Evolutionary conservation across 805 yeast genomes (phyloP), one percentile per base, ranked within the genome.

Genomic region (Schizosaccharomyces octosporus): DNA sequence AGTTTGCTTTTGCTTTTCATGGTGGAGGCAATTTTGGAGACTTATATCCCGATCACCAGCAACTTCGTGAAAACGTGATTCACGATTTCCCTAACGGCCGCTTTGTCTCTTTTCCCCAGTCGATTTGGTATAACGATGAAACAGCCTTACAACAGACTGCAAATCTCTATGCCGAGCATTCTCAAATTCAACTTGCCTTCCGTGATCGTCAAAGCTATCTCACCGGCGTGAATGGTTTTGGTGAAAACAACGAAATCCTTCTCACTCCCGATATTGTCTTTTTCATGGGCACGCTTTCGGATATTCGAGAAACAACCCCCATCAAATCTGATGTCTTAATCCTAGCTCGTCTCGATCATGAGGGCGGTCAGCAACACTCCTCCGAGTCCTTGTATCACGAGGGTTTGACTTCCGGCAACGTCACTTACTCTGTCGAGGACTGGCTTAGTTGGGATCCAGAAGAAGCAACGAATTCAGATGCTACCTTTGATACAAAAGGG

Each of bases 21-120:
- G 61, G 61, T 29, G 61, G 61, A 15, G 61, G 61, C 9, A 59
- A 59, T 4, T 42, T 43, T 41, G 54, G 54, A 11, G 61, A 59
- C 43, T 17, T 59, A 27, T 59, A 59, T 9, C 48, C 41, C 21
- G 61, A 45, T 29, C 41, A 59, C 27, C 41, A 29, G 11, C 55
- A 21, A 4, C 19, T 31, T 9, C 51, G 61, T 19, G 27, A 36
- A 19, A 4, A 2, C 5, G 54, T 45, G 13, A 29, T 31, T n/a
- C 51, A 27, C 7, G 48, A 59, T 17, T 59, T 59, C 32, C 55
- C 61, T 19, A n/a, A 21, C 19, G 27, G 24, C 61, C 17, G 19
- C 17, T 17, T 43, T n/a, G 13, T 41, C 31, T 45, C 51, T 13
- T 59, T 59, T 32, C 61, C 61, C 21, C 55, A 43, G 17, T 59